These are phyloP conservation scores for Wallacemonas sp. DNA, from an alignment of 208 protist genomes.

Conservation along the genomic window DNA sequence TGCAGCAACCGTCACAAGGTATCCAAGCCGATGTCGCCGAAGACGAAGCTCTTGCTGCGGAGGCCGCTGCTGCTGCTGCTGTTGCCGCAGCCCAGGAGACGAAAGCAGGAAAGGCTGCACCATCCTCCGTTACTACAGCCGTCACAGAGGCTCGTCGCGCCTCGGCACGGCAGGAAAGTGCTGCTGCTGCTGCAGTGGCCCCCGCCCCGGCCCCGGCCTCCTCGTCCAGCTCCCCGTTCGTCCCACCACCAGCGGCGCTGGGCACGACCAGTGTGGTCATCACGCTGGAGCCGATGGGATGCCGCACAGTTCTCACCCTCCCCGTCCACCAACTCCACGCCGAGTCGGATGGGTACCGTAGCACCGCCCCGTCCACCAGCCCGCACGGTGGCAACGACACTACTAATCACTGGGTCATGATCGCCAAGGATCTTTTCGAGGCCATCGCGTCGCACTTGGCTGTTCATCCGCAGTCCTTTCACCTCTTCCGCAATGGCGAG, in stretches of 20 bases:
- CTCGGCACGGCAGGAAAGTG: background rate
- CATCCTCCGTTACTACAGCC: background rate
- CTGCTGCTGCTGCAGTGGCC: too few relatives aligned
- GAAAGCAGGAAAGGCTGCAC: background rate
- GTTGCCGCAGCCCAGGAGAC: background rate
- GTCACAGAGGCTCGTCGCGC: background rate
- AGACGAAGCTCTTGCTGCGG: background rate
- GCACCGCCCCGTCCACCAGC: background rate
- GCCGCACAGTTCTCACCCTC: constrained; percentile 25
- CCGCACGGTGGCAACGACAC: background rate
- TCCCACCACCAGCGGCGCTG: constrained; percentile 13
- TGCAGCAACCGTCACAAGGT: constrained; percentile 28
- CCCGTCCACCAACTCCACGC: constrained; percentile 29
- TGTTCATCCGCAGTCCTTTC: constrained; percentile 66
- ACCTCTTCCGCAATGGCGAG: constrained; percentile 53
- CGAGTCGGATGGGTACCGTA: constrained; percentile 1
- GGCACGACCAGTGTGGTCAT: constrained; percentile 33
- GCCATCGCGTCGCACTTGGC: constrained; percentile 44
- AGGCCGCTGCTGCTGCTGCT: background rate
- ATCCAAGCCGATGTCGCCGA: constrained; percentile 20
- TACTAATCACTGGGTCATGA: constrained; percentile 39
- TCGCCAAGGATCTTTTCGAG: constrained; percentile 65
- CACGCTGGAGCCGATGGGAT: constrained; percentile 34
- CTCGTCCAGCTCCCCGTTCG: background rate
- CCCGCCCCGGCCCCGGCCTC: too few relatives aligned